Percentiles rank a stretch among this genome's conserved stretches.
Evolutionary conservation across 495 filamentous ascomycete genomes (phyloP).

Genomic region (Podospora australis): DNA sequence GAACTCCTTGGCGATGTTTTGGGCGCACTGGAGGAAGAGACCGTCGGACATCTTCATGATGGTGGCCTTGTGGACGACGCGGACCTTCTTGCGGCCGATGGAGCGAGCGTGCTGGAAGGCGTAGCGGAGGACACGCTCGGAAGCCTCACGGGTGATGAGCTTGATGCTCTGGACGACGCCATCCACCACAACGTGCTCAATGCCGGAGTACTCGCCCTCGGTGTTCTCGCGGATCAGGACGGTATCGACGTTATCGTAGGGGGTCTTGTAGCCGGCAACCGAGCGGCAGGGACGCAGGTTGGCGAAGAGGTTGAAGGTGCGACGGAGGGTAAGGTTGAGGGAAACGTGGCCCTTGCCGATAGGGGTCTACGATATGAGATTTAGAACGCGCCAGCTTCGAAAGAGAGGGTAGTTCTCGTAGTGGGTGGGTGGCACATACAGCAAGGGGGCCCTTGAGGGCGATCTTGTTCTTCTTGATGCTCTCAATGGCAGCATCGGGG

Average conservation of each 20-base stretch:
- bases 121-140: constrained; percentile 88
- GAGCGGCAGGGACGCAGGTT: constrained; percentile 97
- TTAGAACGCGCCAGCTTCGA: constrained; percentile 9
- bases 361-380: constrained; percentile 60
- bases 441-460: constrained; percentile 96
- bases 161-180: constrained; percentile 99
- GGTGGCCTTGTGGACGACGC: constrained; percentile 97
- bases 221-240: constrained; percentile 99
- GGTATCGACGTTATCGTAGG: constrained; percentile 96
- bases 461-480: constrained; percentile 86
- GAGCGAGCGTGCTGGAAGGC: constrained; percentile 95
- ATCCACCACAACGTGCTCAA: constrained; percentile 97
- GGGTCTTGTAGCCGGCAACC: constrained; percentile 94
- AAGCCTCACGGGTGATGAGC: constrained; percentile 90
- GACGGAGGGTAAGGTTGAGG: constrained; percentile 94
- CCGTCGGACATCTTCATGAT: constrained; percentile 99
- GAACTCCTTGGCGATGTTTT: constrained; percentile 85
- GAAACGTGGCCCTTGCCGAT: constrained; percentile 99
- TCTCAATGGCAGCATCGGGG: constrained; percentile 78
- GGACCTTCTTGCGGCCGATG: constrained; percentile 89
- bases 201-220: constrained; percentile 98
- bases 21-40: constrained; percentile 84
- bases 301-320: constrained; percentile 99
- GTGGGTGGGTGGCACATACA: constrained; percentile 49
- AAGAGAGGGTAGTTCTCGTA: neutral